Evolutionary conservation across 2,329 filamentous ascomycete species (phyloP).

Genomic region (Fusarium multiceps): DNA sequence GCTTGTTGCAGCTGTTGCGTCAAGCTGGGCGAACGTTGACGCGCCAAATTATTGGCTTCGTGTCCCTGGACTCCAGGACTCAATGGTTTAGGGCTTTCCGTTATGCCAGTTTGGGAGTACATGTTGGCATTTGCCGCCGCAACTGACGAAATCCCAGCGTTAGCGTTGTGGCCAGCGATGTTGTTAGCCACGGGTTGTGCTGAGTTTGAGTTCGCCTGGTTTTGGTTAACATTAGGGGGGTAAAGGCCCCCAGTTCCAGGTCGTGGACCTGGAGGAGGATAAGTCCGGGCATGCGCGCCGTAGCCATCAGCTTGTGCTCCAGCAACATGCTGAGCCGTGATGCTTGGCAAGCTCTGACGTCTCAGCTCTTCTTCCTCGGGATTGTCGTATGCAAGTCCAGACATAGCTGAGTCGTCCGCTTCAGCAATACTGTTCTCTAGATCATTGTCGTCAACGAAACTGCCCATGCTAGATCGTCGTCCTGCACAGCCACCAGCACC

Average conservation of each 20-base stretch:
- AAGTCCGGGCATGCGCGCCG: conserved; percentile 78
- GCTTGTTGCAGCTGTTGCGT: conserved; percentile 74
- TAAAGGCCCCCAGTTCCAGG: conserved; percentile 67
- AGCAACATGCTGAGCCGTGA: conserved; percentile 77
- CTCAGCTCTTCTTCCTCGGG: conserved; percentile 72
- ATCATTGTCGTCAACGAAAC: conserved; percentile 84
- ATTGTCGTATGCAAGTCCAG: conserved; percentile 66
- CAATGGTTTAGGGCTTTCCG: conserved; percentile 87
- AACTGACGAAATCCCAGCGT: conserved; percentile 62
- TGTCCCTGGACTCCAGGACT: conserved; percentile 71
- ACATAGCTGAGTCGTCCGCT: conserved; percentile 67
- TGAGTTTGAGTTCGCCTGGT: conserved; percentile 64
- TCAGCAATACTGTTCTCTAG: conserved; percentile 63
- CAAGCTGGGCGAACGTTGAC: conserved; percentile 74
- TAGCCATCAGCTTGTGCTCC: conserved; percentile 60
- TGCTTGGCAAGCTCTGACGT: conserved; percentile 77
- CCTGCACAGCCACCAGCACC: conserved; percentile 95
- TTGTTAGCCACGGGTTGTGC: conserved; percentile 63
- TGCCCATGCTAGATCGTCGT: conserved; percentile 84
- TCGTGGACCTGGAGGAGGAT: conserved; percentile 74
- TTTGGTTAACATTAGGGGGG: conserved; percentile 69
- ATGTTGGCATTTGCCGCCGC: conserved; percentile 65
- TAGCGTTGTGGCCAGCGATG: conserved; percentile 58
- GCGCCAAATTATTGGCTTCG: conserved; percentile 61
- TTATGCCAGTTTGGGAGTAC: conserved; percentile 79